Percentiles rank a stretch among this genome's conserved stretches.
Evolutionary conservation across 345 rosid species (phyloP).

Genomic region (Ricinus communis): DNA sequence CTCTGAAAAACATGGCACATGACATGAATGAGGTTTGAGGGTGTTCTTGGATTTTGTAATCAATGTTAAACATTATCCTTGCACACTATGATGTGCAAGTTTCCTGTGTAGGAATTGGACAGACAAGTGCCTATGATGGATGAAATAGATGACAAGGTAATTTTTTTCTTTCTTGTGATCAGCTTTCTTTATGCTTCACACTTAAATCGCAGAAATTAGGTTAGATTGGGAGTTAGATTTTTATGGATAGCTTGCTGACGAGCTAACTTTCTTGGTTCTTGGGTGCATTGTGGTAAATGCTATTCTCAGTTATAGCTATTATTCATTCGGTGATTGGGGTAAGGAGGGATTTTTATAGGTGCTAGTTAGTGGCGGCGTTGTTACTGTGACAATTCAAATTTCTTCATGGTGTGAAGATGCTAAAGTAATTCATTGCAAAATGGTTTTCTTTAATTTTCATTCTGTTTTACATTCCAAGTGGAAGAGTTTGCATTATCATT

Average conservation of each 20-base stretch:
- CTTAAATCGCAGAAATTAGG: neutral
- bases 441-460: neutral
- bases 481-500: neutral
- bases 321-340: neutral
- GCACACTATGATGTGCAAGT: neutral
- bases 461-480: neutral
- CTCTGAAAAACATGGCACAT: conserved; percentile 29
- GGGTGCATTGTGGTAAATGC: neutral
- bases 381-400: neutral
- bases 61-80: neutral
- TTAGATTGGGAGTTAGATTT: neutral
- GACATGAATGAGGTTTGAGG: conserved; percentile 35
- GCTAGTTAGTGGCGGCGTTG: no score
- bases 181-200: neutral
- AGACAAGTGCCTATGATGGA: conserved; percentile 33
- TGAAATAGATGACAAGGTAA: conserved; percentile 39
- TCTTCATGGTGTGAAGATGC: neutral
- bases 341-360: neutral
- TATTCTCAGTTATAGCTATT: neutral
- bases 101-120: conserved; percentile 28
- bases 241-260: neutral
- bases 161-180: neutral
- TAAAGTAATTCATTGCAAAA: neutral
- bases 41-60: neutral
- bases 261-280: no score